A percentile compares a stretch with the other conserved stretches of the same genome.
phyloP scores from a whole-genome alignment of 306 rosid genomes.

The Vigna unguiculata region DNA sequence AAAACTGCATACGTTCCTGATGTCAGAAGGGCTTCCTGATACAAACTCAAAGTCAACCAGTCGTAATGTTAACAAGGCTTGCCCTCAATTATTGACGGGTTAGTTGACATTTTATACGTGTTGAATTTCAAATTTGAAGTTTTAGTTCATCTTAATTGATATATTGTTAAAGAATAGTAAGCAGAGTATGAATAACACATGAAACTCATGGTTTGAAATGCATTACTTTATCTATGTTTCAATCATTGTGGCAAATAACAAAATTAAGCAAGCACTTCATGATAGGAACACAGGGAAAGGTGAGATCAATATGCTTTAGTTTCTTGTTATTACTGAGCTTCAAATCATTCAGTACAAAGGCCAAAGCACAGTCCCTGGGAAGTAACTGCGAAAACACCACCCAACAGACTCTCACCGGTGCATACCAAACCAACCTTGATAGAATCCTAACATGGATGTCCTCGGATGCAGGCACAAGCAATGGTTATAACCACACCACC shows the following conservation, averaged over 20 bases:
- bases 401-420: not conserved
- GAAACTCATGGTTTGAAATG: not conserved
- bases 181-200: not conserved
- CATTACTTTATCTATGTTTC: not conserved
- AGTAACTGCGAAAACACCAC: not conserved
- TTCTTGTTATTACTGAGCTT: not conserved
- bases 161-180: not conserved
- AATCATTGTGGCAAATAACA: not conserved
- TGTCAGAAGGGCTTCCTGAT: too few species aligned
- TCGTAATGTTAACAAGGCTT: too few species aligned
- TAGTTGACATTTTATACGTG: not conserved
- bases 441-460: not conserved
- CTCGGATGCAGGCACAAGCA: not conserved
- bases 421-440: conserved; percentile 18
- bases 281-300: not conserved
- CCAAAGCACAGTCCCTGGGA: not conserved
- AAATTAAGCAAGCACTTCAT: not conserved
- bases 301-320: not conserved
- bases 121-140: not conserved
- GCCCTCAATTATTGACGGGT: not conserved
- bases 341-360: not conserved
- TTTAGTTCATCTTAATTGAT: not conserved
- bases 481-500: not conserved
- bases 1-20: too few species aligned
- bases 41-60: too few species aligned